Evolutionary conservation across 805 yeast genomes (phyloP).

Genomic region (Komagataella ulmi): DNA sequence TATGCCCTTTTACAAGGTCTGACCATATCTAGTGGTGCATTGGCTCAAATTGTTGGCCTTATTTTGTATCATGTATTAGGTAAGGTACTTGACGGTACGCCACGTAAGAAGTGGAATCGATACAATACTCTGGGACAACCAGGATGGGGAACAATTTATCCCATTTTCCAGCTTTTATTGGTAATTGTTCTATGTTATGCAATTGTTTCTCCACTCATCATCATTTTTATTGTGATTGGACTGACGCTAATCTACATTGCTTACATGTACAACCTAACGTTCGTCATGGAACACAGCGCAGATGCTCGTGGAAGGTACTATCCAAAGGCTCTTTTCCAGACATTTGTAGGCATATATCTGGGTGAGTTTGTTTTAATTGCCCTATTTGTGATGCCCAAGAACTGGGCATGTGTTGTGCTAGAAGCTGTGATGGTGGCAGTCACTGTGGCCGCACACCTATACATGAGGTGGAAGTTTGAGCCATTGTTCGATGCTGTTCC

Average conservation of each 20-base stretch:
- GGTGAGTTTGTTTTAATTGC: constrained; percentile 61
- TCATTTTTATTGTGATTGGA: constrained; percentile 53
- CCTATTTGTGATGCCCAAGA: constrained; percentile 61
- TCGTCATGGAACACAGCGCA: constrained; percentile 44
- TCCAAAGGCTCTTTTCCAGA: constrained; percentile 58
- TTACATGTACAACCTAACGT: constrained; percentile 45
- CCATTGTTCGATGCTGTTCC: constrained; percentile 62
- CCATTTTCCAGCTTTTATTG: constrained; percentile 60
- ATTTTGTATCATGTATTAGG: constrained; percentile 63
- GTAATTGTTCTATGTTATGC: constrained; percentile 67
- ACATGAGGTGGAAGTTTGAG: constrained; percentile 42
- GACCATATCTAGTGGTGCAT: constrained; percentile 58
- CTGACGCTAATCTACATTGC: constrained; percentile 47
- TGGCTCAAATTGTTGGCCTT: constrained; percentile 65
- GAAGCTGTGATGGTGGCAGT: constrained; percentile 47
- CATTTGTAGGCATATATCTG: constrained; percentile 58
- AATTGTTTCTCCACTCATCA: constrained; percentile 61
- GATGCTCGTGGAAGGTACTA: constrained; percentile 67
- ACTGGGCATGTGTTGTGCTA: constrained; percentile 67
- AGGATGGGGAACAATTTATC: constrained; percentile 75
- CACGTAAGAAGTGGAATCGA: constrained; percentile 85
- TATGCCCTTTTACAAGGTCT: constrained; percentile 77
- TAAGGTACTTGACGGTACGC: constrained; percentile 66
- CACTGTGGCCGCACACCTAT: constrained; percentile 48
- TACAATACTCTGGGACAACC: constrained; percentile 50